A percentile compares a stretch with the other conserved stretches of the same genome.
Evolutionary conservation across 345 rosid species (phyloP).

Genomic region (Atalantia buxifolia): DNA sequence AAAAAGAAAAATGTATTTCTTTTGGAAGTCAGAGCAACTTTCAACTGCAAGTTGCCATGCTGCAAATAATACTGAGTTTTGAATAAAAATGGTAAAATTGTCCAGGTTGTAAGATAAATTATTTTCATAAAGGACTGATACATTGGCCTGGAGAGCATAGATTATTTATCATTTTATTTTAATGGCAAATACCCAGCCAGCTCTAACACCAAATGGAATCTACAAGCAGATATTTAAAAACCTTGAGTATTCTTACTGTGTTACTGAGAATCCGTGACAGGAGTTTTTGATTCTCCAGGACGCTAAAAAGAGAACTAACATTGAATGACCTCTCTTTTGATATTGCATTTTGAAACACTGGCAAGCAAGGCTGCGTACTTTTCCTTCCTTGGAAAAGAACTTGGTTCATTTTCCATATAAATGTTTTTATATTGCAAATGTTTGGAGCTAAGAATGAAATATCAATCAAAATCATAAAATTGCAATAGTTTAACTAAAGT

Average conservation of each 20-base stretch:
- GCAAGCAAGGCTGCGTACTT: background rate
- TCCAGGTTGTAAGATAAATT: no score
- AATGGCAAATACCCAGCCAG: background rate
- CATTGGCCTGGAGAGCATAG: background rate
- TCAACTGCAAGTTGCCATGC: background rate
- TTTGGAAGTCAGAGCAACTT: background rate
- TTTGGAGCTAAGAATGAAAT: background rate
- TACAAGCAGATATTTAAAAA: background rate
- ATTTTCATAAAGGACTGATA: background rate
- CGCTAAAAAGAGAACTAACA: background rate
- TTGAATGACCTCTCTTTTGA: background rate
- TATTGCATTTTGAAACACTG: background rate
- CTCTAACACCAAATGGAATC: background rate
- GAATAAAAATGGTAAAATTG: background rate
- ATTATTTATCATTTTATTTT: background rate
- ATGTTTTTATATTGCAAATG: background rate
- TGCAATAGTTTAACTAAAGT: no score
- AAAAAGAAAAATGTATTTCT: background rate
- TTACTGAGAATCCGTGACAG: background rate
- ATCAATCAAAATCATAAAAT: no score
- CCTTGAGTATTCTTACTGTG: background rate
- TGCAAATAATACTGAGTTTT: constrained; percentile 6
- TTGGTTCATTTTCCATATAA: background rate
- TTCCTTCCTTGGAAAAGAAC: background rate
- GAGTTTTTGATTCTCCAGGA: constrained; percentile 1